A percentile compares a stretch with the other conserved stretches of the same genome.
Conservation (phyloP, 2,329 filamentous ascomycete genomes). For the Fusarium nanum region DNA sequence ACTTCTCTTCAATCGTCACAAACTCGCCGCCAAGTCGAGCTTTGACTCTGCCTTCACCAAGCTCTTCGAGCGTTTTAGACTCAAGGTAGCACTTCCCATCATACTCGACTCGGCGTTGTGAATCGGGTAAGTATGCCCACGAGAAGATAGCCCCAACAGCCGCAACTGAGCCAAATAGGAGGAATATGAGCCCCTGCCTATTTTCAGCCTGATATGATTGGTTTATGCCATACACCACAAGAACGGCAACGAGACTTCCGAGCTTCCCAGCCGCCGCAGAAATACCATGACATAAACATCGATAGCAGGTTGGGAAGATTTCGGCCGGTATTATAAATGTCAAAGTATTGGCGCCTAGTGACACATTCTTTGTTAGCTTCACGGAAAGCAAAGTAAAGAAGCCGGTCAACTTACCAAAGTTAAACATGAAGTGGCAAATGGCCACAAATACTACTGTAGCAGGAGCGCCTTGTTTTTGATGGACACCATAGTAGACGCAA, state of each 20-base stretch:
- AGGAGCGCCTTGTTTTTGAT: constrained; percentile 55
- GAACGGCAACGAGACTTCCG: constrained; percentile 64
- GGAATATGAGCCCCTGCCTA: constrained; percentile 62
- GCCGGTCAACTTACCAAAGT: constrained; percentile 59
- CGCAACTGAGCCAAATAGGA: constrained; percentile 63
- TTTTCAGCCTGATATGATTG: constrained; percentile 55
- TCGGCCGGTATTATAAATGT: constrained; percentile 74
- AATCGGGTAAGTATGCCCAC: constrained; percentile 64
- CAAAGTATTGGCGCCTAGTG: constrained; percentile 67
- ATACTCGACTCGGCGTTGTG: constrained; percentile 56
- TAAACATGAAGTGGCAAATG: constrained; percentile 66
- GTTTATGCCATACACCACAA: constrained; percentile 64
- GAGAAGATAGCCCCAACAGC: constrained; percentile 62
- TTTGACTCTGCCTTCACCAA: constrained; percentile 61
- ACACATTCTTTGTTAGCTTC: not conserved
- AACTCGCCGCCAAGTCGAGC: constrained; percentile 59
- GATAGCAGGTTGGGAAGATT: constrained; percentile 72
- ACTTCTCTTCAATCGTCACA: constrained; percentile 58
- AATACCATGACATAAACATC: constrained; percentile 71
- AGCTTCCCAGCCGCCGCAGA: constrained; percentile 70
- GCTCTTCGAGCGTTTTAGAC: constrained; percentile 62
- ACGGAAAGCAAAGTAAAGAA: not conserved
- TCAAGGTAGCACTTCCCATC: constrained; percentile 55
- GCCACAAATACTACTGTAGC: constrained; percentile 64
- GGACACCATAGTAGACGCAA: constrained; percentile 62